A percentile compares a stretch with the other conserved stretches of the same genome.
These are phyloP conservation scores for Salix exigua DNA, from an alignment of 345 rosid genomes.

Conservation along the genomic window DNA sequence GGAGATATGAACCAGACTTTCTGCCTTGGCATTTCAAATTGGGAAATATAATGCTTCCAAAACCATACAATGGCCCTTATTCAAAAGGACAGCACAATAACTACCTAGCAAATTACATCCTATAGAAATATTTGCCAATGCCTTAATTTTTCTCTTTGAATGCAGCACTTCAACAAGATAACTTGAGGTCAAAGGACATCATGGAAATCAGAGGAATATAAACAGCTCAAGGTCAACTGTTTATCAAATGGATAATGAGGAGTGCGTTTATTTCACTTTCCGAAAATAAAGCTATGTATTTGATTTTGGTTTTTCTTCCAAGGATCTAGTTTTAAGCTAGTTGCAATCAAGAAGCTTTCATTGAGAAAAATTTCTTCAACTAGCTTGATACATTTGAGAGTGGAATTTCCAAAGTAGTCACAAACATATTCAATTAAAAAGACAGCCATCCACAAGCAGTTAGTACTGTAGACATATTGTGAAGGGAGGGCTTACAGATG, in stretches of 20 bases:
- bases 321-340: not conserved
- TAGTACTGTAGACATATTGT: constrained; percentile 15
- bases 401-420: not conserved
- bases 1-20: not conserved
- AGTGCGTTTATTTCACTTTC: not conserved
- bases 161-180: not conserved
- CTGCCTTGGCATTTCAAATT: not conserved
- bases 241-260: not conserved
- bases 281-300: not conserved
- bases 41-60: not conserved
- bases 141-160: not conserved
- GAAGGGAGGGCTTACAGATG: constrained; percentile 31
- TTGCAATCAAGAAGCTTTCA: not conserved
- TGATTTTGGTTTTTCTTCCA: not conserved
- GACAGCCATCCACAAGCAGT: constrained; percentile 4
- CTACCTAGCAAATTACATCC: not conserved
- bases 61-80: not conserved
- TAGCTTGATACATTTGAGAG: not conserved
- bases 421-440: not conserved
- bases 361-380: not conserved
- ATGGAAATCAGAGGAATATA: not conserved
- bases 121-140: not conserved
- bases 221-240: not conserved
- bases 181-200: not conserved
- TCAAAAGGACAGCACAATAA: not conserved